Evolutionary conservation across 2,329 filamentous ascomycete genomes (phyloP).

Genomic region (Scedosporium apiospermum): DNA sequence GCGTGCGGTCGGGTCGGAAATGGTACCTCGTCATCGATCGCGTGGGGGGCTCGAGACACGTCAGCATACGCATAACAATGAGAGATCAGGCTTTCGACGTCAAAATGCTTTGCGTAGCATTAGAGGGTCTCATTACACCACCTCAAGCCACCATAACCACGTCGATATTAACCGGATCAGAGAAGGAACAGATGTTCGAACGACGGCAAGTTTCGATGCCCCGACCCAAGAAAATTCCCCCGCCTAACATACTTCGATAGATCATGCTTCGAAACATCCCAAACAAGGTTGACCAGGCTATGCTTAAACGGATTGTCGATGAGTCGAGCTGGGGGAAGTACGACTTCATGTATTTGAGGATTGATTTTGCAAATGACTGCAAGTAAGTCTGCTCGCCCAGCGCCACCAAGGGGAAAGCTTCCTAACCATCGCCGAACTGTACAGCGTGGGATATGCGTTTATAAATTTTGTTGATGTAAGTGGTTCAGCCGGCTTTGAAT

Average conservation of each 20-base stretch:
- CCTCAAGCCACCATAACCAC: conserved; percentile 47
- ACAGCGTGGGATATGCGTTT: conserved; percentile 90
- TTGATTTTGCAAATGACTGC: conserved; percentile 77
- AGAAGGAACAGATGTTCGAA: conserved; percentile 62
- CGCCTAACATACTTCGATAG: conserved; percentile 26
- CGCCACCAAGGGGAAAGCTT: conserved; percentile 14
- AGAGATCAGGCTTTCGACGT: conserved; percentile 30
- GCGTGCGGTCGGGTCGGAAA: background rate
- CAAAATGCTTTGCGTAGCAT: conserved; percentile 38
- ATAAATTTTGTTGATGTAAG: conserved; percentile 84
- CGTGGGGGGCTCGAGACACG: background rate
- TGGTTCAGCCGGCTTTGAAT: background rate
- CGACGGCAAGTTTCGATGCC: conserved; percentile 46
- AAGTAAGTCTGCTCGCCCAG: conserved; percentile 46
- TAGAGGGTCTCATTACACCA: conserved; percentile 36
- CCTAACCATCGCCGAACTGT: conserved; percentile 5
- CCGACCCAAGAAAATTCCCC: background rate
- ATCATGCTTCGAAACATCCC: conserved; percentile 95
- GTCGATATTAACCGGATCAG: conserved; percentile 52
- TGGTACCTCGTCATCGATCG: background rate
- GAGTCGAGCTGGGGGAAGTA: conserved; percentile 72
- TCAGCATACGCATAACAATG: background rate
- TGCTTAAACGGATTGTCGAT: conserved; percentile 73
- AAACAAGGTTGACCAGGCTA: conserved; percentile 71
- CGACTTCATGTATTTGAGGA: conserved; percentile 91